Base-by-base conservation (phyloP, 2,329 filamentous ascomycete genomes). In the Taxawa tesnikishii region DNA sequence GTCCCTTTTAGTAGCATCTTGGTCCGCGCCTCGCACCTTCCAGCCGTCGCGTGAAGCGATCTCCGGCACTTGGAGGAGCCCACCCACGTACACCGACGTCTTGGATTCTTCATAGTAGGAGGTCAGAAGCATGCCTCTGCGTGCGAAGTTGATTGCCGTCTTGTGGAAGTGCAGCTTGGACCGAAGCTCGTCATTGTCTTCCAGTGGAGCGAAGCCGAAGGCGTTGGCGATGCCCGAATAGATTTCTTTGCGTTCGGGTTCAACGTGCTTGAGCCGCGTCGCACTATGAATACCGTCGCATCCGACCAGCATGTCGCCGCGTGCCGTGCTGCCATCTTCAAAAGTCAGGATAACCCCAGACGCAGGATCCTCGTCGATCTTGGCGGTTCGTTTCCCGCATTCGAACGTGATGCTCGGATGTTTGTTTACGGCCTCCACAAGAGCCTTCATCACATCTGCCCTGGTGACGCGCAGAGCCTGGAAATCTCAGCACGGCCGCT, bases 141-240 rank as follows among this genome's bases (percentile, higher is more conserved):
- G 53, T 4, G 58, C 58, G 37, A 63, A 61, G 45, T 62, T 62
- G 55, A 63, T 62, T 5, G 52, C 59, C 1, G 53, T 56, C 37
- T 53, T 55, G 24, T 56, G 44, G 39, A 63, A 63, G 34, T 58
- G 56, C 6, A 51, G 45, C 4, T 31, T 31, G n/a, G 19, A 23
- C 39, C 55, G 47, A 41, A 53, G 47, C 23, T 49, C 49, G 12
- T 17, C 29, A 2, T 26, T 31, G 7, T 38, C 26, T 15, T 51
- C 45, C 9, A 59, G 49, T n/a, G 50, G 48, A 3, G 60, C 51
- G 36, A 62, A 63, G 16, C 59, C 59, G 34, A 63, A 63, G 4
- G 58, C 59, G 35, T 63, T 63, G 38, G 57, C 59, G n/a, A 62
- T 56, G 9, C 59, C 60, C 0, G 55, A 57, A 45, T 63, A 63